Percentiles rank a stretch among this genome's conserved stretches.
These are phyloP conservation scores for Acephala macrosclerotiorum DNA, from an alignment of 2,329 filamentous ascomycete genomes.

Conservation along the genomic window DNA sequence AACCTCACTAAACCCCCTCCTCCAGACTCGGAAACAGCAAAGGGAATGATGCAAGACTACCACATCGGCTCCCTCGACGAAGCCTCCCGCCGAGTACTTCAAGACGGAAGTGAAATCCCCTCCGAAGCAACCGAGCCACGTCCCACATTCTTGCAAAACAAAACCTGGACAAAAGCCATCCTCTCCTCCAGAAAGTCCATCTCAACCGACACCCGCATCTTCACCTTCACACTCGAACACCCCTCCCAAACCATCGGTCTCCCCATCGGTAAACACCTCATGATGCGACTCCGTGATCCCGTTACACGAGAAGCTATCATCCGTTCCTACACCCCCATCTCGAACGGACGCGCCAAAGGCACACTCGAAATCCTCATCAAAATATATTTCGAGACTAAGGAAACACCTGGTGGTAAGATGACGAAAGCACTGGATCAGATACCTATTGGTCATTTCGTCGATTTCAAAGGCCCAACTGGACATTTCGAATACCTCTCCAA, in stretches of 20 bases:
- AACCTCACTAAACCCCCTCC: constrained; percentile 39
- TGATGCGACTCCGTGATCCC: constrained; percentile 81
- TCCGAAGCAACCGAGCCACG: constrained; percentile 57
- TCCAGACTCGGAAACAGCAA: constrained; percentile 90
- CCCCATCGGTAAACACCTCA: constrained; percentile 85
- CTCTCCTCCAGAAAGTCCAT: constrained; percentile 73
- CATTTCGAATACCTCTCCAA: constrained; percentile 81
- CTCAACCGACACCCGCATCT: constrained; percentile 81
- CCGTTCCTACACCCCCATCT: constrained; percentile 86
- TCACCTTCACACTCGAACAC: constrained; percentile 81
- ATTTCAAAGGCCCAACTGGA: constrained; percentile 89
- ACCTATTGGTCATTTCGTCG: constrained; percentile 74
- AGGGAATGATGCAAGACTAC: constrained; percentile 85
- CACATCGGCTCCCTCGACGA: constrained; percentile 82
- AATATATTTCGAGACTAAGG: constrained; percentile 72
- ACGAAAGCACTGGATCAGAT: constrained; percentile 79
- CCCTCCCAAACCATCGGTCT: constrained; percentile 74
- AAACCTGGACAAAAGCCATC: constrained; percentile 75
- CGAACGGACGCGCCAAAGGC: constrained; percentile 66
- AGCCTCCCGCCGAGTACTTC: constrained; percentile 61
- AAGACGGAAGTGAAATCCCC: constrained; percentile 49
- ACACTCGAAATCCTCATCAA: constrained; percentile 81
- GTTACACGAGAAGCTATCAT: constrained; percentile 77
- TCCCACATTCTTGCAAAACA: constrained; percentile 73
- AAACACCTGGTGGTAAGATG: constrained; percentile 76